phyloP scores from a whole-genome alignment of 2,329 filamentous ascomycete genomes.

The Fusarium stilboides region DNA sequence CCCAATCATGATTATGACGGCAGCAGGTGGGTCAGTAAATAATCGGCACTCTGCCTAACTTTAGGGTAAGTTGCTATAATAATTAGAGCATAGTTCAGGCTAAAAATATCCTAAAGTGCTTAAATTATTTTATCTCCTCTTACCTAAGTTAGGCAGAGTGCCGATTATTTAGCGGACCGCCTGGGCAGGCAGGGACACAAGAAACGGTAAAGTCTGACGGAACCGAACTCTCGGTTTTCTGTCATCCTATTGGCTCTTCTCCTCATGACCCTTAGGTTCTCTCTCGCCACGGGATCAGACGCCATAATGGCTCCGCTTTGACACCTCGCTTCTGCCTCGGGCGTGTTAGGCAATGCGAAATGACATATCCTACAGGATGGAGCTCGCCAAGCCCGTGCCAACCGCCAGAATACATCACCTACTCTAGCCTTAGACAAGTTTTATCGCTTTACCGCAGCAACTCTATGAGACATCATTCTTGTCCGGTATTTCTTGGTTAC shows the following conservation, averaged over 20 bases:
- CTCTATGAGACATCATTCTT: constrained; percentile 33
- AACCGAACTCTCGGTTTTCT: constrained; percentile 23
- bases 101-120: no score
- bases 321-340: constrained; percentile 28
- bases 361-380: constrained; percentile 46
- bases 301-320: constrained; percentile 18
- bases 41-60: no score
- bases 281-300: constrained; percentile 8
- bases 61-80: no score
- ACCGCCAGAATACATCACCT: constrained; percentile 36
- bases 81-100: no score
- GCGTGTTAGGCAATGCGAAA: constrained; percentile 44
- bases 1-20: constrained; percentile 21
- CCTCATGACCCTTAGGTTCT: constrained; percentile 4
- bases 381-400: constrained; percentile 46
- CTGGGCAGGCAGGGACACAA: constrained; percentile 16
- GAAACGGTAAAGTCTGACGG: constrained; percentile 26
- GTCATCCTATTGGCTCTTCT: constrained; percentile 6
- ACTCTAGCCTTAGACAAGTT: constrained; percentile 2
- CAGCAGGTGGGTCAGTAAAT: no score
- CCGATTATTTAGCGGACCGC: no score
- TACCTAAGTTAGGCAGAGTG: no score
- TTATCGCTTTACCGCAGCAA: constrained; percentile 13
- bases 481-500: neutral
- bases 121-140: no score